Conservation (phyloP, 345 rosid species). For the Eucalyptus tenuipes region DNA sequence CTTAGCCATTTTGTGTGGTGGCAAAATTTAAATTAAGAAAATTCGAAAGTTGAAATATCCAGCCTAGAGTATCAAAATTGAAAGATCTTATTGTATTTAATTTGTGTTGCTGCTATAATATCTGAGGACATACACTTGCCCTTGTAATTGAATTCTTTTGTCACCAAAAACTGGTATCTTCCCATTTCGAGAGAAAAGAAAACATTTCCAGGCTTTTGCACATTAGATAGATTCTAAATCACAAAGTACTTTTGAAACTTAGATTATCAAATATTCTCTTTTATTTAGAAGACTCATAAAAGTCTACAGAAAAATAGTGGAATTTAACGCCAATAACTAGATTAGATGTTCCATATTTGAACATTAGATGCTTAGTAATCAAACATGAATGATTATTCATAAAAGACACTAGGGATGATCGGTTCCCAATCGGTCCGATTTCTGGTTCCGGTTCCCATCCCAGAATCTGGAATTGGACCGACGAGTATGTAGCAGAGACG, state of each 20-base stretch:
- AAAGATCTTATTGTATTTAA: no score
- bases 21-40: no score
- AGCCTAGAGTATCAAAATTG: no score
- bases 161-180: no score
- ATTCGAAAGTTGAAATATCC: no score
- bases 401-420: no score
- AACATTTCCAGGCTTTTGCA: no score
- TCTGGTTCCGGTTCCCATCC: accelerated
- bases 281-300: background rate
- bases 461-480: accelerated
- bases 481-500: no score
- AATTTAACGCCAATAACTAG: background rate
- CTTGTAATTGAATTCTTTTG: background rate
- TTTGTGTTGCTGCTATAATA: background rate
- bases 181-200: background rate
- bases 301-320: background rate
- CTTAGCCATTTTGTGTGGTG: no score
- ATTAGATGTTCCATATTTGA: background rate
- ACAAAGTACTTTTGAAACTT: background rate
- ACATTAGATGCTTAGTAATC: background rate
- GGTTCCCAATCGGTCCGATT: no score
- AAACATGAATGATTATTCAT: background rate
- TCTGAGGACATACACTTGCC: background rate
- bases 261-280: background rate
- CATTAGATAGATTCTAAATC: background rate